Evolutionary conservation across 1,284 basidiomycete species (phyloP).

Genomic region (Microbotryum scabiosae): DNA sequence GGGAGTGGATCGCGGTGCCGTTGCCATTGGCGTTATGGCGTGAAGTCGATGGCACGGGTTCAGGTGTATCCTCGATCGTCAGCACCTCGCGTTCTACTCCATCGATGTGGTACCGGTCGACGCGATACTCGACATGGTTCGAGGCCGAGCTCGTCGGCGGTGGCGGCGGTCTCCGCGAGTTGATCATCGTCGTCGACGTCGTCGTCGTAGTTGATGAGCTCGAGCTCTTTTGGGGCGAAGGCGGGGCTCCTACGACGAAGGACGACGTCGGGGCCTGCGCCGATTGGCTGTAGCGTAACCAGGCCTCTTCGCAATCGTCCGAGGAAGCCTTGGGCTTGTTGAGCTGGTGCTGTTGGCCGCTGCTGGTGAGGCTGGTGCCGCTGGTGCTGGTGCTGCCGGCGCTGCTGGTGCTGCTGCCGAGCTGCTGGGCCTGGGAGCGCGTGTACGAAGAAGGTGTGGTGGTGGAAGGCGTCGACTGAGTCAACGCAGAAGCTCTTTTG

Average conservation of each 20-base stretch:
- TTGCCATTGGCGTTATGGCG: neutral
- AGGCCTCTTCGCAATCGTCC: too few species aligned
- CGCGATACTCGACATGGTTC: slow-evolving; percentile 10
- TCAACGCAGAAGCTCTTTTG: too few species aligned
- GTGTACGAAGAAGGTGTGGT: too few species aligned
- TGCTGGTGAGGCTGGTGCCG: too few species aligned
- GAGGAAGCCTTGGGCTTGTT: too few species aligned
- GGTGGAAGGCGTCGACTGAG: too few species aligned
- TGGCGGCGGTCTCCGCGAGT: slow-evolving; percentile 1
- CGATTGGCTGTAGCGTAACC: too few species aligned
- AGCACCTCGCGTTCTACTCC: slow-evolving; percentile 22
- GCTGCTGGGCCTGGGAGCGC: too few species aligned
- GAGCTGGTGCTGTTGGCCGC: too few species aligned
- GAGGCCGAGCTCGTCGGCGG: neutral
- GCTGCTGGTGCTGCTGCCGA: too few species aligned
- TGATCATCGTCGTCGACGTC: neutral
- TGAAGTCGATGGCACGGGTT: slow-evolving; percentile 3
- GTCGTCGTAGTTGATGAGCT: neutral
- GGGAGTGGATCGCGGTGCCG: neutral
- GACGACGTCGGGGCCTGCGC: neutral
- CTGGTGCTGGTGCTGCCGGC: too few species aligned
- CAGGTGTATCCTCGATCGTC: slow-evolving; percentile 30
- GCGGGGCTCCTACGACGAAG: neutral
- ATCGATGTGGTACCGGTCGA: slow-evolving; percentile 15
- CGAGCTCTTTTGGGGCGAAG: too few species aligned